Evolutionary conservation across 805 yeast genomes (phyloP), one percentile per base, ranked within the genome.

Genomic region (Zygosaccharomyces gambellarensis): DNA sequence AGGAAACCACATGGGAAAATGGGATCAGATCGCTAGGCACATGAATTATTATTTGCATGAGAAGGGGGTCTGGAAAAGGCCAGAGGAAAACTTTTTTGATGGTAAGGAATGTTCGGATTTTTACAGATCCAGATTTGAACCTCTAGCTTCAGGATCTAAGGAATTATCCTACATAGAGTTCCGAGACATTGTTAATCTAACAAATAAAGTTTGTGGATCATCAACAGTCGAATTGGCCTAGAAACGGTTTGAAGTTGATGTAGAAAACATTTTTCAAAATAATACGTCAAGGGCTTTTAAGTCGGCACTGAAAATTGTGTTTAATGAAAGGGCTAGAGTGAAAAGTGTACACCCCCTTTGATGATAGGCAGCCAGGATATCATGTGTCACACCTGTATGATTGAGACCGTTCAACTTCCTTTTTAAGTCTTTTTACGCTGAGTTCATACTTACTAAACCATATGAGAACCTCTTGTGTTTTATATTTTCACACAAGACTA

Each of bases 61-160:
- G 3, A 19, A 12, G 5, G 36, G 19, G 17, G 36, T 31, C 6
- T 19, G 19, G 7, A 25, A 14, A 17, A n/a, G 10, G 4, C 17
- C 12, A 28, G 14, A 30, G 3, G 44, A 29, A 2, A n/a, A 14
- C 38, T 17, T 45, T 45, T 30, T 29, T 36, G 44, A 39, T 19
- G 48, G 44, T 4, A 39, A 29, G 19, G 44, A 45, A 8, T 45
- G 48, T 29, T 29, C 22, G 14, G 14, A 30, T 5, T 39, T 19
- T 29, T 45, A 19, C 25, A 27, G 31, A 12, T 29, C 12, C 29
- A 14, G 30, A 8, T 19, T 39, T 28, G 32, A 39, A 17, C 44
- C 43, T 21, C 36, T 45, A 11, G 36, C 30, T 14, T 31, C 19
- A 3, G 19, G 4, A 31, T 31, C 21, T 4, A 31, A n/a, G 5